Evolutionary conservation across 306 rosid species (phyloP).

Genomic region (Senna siamea): DNA sequence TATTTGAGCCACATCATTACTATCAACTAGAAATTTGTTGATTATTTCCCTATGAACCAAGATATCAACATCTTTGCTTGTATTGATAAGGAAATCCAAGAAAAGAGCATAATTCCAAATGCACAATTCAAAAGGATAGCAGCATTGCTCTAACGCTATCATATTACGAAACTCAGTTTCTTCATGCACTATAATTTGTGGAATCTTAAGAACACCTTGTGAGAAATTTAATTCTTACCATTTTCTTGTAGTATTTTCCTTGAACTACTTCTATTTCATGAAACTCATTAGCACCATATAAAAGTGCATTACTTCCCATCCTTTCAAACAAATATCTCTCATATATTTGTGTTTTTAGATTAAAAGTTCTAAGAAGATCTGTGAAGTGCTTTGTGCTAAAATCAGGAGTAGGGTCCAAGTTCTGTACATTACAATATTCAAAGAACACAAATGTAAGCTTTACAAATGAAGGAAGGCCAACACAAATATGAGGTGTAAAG

Average conservation of each 20-base stretch:
- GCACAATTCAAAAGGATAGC: neutral
- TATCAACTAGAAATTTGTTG: too few species aligned
- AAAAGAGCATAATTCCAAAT: neutral
- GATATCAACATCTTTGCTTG: neutral
- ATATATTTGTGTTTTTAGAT: neutral
- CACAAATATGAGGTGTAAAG: neutral
- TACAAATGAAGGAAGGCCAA: neutral
- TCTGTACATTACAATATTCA: neutral
- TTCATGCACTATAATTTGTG: neutral
- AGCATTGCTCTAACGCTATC: too few species aligned
- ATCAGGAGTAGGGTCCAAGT: too few species aligned
- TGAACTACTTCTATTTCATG: too few species aligned
- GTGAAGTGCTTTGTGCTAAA: too few species aligned
- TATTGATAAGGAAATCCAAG: neutral
- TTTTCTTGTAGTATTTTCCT: neutral
- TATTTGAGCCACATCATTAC: neutral
- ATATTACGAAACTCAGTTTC: neutral
- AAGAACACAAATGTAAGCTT: neutral
- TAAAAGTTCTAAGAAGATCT: too few species aligned
- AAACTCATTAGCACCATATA: neutral
- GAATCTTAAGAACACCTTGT: neutral
- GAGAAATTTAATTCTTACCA: neutral
- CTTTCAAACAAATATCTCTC: accelerated
- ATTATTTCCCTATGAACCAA: too few species aligned
- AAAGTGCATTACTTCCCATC: accelerated